Evolutionary conservation across 2,329 filamentous ascomycete genomes (phyloP).

Genomic region (Echinosphaeria canescens): DNA sequence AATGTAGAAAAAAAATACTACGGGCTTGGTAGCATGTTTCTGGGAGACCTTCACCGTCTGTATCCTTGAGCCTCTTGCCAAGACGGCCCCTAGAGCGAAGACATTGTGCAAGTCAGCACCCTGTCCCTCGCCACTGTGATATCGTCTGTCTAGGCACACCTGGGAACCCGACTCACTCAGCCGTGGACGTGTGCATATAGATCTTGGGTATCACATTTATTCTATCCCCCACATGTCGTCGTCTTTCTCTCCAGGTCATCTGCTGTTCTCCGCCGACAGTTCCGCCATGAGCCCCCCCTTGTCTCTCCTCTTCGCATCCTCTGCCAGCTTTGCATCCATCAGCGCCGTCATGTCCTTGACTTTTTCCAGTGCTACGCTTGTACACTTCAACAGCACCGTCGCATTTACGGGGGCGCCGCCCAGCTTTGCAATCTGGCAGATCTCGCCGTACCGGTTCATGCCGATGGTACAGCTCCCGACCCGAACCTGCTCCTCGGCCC

Average conservation of each 20-base stretch:
- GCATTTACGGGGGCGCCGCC: conserved; percentile 72
- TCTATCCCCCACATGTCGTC: conserved; percentile 3
- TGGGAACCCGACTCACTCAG: no score
- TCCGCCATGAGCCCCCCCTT: conserved; percentile 62
- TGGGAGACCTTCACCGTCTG: no score
- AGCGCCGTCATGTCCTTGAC: conserved; percentile 60
- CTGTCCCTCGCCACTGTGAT: no score
- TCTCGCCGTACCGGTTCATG: conserved; percentile 73
- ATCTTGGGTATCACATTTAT: conserved; percentile 14
- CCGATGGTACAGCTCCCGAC: conserved; percentile 60
- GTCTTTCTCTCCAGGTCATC: conserved; percentile 22
- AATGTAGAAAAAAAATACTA: no score
- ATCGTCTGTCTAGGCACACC: no score
- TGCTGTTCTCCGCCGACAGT: conserved; percentile 64
- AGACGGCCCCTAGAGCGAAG: no score
- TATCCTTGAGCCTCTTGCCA: no score
- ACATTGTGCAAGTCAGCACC: no score
- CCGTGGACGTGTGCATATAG: no score
- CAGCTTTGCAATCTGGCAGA: conserved; percentile 81
- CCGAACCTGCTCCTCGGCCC: conserved; percentile 57
- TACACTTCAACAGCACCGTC: conserved; percentile 53
- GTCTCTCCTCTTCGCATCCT: conserved; percentile 60
- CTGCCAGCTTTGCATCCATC: conserved; percentile 50
- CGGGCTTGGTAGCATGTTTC: no score
- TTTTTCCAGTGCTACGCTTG: conserved; percentile 51